Evolutionary conservation across 1,284 basidiomycete species (phyloP), one percentile per base, ranked within the genome.

Genomic region (Coriolopsis trogii): DNA sequence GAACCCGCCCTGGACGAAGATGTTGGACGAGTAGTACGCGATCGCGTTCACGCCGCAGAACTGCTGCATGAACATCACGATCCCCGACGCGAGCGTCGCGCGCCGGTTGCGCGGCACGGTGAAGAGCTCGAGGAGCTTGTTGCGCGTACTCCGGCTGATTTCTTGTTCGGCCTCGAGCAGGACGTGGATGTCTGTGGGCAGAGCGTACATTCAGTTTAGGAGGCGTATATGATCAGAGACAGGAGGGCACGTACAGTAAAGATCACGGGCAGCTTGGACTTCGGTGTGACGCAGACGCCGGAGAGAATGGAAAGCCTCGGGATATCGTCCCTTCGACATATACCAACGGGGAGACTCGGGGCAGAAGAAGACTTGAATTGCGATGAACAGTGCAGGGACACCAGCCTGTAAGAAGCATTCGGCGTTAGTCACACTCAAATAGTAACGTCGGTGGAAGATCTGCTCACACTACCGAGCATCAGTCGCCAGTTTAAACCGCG

Each of bases 221-320:
- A n/a, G n/a, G n/a, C n/a, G n/a, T n/a, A n/a, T n/a, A 6, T 38
- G 6, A 16, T 13, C 37, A 31, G 28, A 31, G 9, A 36, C 23
- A n/a, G 24, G 31, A 9, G 28, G 21, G 9, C 10, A 42, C 50
- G 13, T 20, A 51, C 50, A 83, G 63, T 81, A 85, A 18, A 89
- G 67, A 63, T 90, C 88, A 16, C 88, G 76, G 7, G 89, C 89
- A 6, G 93, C 92, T 62, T 91, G 87, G 12, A 95, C 67, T 4
- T 73, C 74, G 50, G 78, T 79, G 69, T 82, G 77, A 20, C 92
- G 83, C 0, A 94, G 77, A 7, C 81, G 77, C 24, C 71, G 69
- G 13, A 93, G 74, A 2, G 87, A 85, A 4, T 78, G 61, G 64
- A 78, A 89, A 0, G 91, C 91, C 33, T 87, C 69, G 4, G 71